phyloP scores from a whole-genome alignment of 768 basidiomycete genomes.

The Dendrothele bispora region DNA sequence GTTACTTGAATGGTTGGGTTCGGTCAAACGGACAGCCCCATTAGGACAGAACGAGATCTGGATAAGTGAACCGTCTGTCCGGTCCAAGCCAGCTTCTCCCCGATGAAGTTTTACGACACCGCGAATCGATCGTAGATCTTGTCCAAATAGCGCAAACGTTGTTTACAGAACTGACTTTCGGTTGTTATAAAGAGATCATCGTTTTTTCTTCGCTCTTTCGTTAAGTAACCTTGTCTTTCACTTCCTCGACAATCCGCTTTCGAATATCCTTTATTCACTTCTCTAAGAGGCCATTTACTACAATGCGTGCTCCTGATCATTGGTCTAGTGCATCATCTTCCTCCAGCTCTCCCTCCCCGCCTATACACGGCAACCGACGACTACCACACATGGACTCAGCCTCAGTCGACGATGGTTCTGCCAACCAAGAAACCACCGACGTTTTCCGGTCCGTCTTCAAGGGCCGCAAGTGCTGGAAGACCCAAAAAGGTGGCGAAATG shows the following conservation, averaged over 20 bases:
- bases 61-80: no score
- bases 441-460: constrained; percentile 68
- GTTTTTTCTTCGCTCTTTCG: not conserved
- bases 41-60: no score
- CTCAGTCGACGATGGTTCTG: no score
- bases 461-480: constrained; percentile 76
- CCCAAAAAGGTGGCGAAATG: constrained; percentile 66
- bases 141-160: no score
- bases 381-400: constrained; percentile 20
- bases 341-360: constrained; percentile 12
- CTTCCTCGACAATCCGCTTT: not conserved
- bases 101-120: no score
- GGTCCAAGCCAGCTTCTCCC: no score
- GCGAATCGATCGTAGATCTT: no score
- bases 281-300: constrained; percentile 1
- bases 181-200: constrained; percentile 4
- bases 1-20: no score
- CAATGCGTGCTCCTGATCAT: no score
- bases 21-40: no score
- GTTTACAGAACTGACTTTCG: no score
- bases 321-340: constrained; percentile 10
- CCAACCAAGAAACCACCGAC: constrained; percentile 41
- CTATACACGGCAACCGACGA: constrained; percentile 7
- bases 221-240: not conserved
- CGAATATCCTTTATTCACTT: not conserved